phyloP scores from a whole-genome alignment of 2,329 filamentous ascomycete species.

The Shiraia sp. region DNA sequence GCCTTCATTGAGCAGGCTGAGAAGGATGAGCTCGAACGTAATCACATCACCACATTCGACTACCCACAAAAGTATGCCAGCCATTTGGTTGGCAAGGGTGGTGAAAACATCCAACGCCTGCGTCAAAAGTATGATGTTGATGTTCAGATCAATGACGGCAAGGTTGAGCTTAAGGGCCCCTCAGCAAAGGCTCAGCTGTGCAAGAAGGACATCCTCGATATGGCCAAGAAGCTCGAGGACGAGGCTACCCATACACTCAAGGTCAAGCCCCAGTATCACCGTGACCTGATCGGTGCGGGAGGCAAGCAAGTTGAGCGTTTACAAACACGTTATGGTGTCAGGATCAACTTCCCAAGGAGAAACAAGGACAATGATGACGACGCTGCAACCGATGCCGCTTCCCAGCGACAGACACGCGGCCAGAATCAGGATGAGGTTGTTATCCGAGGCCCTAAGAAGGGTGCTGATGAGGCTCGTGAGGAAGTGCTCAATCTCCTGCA shows the following conservation, averaged over 20 bases:
- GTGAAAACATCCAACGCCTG: conserved; percentile 70
- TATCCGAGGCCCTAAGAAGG: conserved; percentile 88
- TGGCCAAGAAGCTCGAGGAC: conserved; percentile 84
- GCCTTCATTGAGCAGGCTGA: conserved; percentile 86
- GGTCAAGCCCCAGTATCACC: conserved; percentile 91
- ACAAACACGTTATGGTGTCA: conserved; percentile 89
- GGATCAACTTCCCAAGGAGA: conserved; percentile 90
- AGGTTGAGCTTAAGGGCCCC: conserved; percentile 93
- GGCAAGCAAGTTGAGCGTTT: conserved; percentile 89
- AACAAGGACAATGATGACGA: conserved; percentile 71
- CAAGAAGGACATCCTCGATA: conserved; percentile 76
- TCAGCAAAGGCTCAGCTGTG: conserved; percentile 91
- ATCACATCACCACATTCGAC: conserved; percentile 82
- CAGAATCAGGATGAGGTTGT: conserved; percentile 88
- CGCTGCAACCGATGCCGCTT: conserved; percentile 64
- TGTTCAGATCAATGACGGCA: conserved; percentile 90
- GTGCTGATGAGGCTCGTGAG: conserved; percentile 87
- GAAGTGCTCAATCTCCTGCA: conserved; percentile 88
- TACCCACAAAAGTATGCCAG: conserved; percentile 96
- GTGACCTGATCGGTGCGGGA: conserved; percentile 87
- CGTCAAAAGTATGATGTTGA: conserved; percentile 73
- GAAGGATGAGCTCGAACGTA: conserved; percentile 90
- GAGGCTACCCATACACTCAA: conserved; percentile 86
- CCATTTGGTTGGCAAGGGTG: conserved; percentile 71
- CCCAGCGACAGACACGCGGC: conserved; percentile 63